Conservation (phyloP, 2,329 filamentous ascomycete genomes). For the Cladorrhinum sp. region DNA sequence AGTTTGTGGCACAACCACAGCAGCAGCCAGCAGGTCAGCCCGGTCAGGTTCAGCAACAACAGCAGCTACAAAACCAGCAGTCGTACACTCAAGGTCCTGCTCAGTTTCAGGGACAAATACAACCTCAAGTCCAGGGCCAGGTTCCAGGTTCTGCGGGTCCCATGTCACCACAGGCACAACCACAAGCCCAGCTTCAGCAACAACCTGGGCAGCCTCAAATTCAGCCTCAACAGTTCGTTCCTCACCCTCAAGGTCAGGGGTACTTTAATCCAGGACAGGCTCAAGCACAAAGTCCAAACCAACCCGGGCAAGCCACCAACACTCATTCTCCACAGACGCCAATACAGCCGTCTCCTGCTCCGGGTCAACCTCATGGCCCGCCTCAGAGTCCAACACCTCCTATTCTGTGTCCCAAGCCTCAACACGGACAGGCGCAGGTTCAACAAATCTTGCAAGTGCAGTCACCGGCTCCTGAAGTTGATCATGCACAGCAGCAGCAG, state of each 20-base stretch:
- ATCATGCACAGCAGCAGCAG: background rate
- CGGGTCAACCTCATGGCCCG: background rate
- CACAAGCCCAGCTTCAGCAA: background rate
- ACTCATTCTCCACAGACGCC: background rate
- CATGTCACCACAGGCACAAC: background rate
- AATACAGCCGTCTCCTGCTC: background rate
- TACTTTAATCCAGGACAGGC: background rate
- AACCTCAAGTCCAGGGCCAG: background rate
- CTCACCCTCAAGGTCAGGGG: background rate
- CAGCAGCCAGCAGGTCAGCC: background rate
- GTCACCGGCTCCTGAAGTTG: background rate
- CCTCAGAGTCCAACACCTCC: background rate
- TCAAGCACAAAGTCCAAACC: background rate
- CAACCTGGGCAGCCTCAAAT: background rate
- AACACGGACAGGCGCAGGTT: background rate
- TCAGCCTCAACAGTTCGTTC: background rate
- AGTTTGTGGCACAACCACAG: no score
- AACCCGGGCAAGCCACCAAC: background rate
- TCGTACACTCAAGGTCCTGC: background rate
- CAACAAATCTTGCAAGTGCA: background rate
- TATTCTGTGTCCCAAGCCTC: background rate
- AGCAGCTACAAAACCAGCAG: background rate
- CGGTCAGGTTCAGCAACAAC: background rate
- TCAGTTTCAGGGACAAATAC: background rate
- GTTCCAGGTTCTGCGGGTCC: background rate